These are phyloP conservation scores for Aureobasidium leucospermi DNA, from an alignment of 2,329 filamentous ascomycete genomes.

Conservation along the genomic window DNA sequence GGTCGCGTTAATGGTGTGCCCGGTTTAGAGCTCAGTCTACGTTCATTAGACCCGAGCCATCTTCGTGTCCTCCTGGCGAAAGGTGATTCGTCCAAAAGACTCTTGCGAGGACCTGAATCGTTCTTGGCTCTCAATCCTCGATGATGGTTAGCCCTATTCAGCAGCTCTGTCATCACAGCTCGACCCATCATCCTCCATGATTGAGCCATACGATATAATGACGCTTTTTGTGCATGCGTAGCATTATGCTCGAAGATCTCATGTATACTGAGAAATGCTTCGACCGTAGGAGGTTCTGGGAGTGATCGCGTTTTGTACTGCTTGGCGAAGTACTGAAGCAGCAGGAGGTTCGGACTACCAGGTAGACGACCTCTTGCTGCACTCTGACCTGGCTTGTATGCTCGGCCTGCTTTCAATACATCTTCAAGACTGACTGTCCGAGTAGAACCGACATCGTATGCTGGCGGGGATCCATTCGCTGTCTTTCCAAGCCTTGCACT, in stretches of 20 bases:
- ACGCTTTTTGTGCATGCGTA: constrained; percentile 43
- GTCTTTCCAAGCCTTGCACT: constrained; percentile 46
- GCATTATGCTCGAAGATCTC: constrained; percentile 48
- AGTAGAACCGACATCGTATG: constrained; percentile 36
- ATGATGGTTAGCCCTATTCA: constrained; percentile 21
- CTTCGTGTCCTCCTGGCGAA: constrained; percentile 11
- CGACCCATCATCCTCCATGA: constrained; percentile 52
- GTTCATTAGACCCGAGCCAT: constrained; percentile 4
- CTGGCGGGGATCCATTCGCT: constrained; percentile 47
- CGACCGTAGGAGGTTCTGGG: constrained; percentile 31
- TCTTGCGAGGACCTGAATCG: neutral
- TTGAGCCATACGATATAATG: constrained; percentile 46
- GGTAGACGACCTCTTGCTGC: constrained; percentile 44
- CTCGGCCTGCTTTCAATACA: constrained; percentile 37
- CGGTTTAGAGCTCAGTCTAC: constrained; percentile 17
- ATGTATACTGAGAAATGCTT: constrained; percentile 29
- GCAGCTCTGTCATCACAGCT: constrained; percentile 44
- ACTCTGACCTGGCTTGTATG: constrained; percentile 36
- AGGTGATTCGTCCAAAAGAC: constrained; percentile 9
- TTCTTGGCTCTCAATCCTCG: constrained; percentile 11
- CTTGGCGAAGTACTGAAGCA: constrained; percentile 37
- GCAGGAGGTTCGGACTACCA: constrained; percentile 31
- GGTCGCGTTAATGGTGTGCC: constrained; percentile 15
- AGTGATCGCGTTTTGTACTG: constrained; percentile 36
- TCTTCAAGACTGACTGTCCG: constrained; percentile 46